phyloP scores from a whole-genome alignment of 495 filamentous ascomycete species.

The Hypoxylon subgilvum region DNA sequence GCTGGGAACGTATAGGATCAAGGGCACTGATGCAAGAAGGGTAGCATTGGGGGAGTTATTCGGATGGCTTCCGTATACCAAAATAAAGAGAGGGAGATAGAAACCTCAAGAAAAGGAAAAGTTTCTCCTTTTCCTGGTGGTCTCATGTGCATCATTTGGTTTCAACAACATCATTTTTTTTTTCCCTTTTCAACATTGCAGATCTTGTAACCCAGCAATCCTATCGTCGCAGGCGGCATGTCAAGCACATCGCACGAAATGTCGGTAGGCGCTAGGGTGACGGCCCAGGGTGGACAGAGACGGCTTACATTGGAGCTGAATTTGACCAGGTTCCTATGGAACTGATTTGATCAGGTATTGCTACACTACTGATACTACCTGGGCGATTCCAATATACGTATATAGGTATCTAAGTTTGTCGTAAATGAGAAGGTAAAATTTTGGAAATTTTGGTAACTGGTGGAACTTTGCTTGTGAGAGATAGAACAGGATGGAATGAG shows the following conservation, averaged over 20 bases:
- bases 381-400: too few relatives aligned
- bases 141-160: constrained; percentile 33
- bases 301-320: too few relatives aligned
- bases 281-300: too few relatives aligned
- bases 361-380: too few relatives aligned
- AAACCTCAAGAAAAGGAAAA: too few relatives aligned
- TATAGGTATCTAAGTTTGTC: too few relatives aligned
- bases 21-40: constrained; percentile 11
- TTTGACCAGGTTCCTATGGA: too few relatives aligned
- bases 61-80: constrained; percentile 23
- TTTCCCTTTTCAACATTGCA: constrained; percentile 31
- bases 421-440: constrained; percentile 25
- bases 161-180: constrained; percentile 32
- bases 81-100: constrained; percentile 10
- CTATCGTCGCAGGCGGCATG: constrained; percentile 1
- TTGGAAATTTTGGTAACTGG: too few relatives aligned
- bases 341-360: too few relatives aligned
- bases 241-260: constrained; percentile 1
- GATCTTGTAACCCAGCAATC: constrained; percentile 15
- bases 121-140: constrained; percentile 26
- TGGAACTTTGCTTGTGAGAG: constrained; percentile 22
- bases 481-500: constrained; percentile 15
- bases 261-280: constrained; percentile 12
- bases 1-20: constrained; percentile 9
- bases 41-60: constrained; percentile 33